phyloP scores from a whole-genome alignment of 257 asterid genomes.

The Capsicum rhomboideum region DNA sequence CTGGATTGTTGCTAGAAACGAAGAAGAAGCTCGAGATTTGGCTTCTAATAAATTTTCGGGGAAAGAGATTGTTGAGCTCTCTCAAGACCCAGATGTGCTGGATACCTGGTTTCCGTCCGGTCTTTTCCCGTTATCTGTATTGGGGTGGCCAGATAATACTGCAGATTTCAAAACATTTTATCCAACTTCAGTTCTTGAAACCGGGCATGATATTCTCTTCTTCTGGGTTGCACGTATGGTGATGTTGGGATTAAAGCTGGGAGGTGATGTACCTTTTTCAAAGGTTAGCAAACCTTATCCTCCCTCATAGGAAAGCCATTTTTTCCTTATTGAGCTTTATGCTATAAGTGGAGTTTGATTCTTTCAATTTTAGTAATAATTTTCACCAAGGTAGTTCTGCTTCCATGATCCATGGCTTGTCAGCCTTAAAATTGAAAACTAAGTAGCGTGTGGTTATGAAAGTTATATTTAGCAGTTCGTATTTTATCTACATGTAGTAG shows the following conservation, averaged over 20 bases:
- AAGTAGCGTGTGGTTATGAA: not conserved
- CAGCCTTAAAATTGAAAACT: not conserved
- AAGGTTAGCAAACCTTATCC: conserved; percentile 38
- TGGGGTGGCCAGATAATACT: conserved; percentile 97
- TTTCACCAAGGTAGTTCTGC: not conserved
- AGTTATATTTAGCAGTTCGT: not conserved
- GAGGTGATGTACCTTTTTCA: conserved; percentile 82
- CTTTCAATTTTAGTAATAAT: not conserved
- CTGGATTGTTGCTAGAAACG: conserved; percentile 85
- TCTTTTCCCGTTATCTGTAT: conserved; percentile 74
- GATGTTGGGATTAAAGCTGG: conserved; percentile 94
- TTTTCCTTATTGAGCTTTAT: not conserved
- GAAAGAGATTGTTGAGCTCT: conserved; percentile 46
- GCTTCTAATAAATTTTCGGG: conserved; percentile 52
- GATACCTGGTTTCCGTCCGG: conserved; percentile 99
- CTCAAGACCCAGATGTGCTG: conserved; percentile 87
- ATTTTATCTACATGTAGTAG: not conserved
- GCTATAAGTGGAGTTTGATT: not conserved
- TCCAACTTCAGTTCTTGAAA: conserved; percentile 89
- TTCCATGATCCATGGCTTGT: not conserved
- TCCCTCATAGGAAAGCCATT: not conserved
- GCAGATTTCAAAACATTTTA: conserved; percentile 68
- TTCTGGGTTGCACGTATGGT: conserved; percentile 99
- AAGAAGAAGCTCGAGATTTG: conserved; percentile 57
- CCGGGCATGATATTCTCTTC: conserved; percentile 91